Base-by-base conservation (phyloP, 257 asterid species). In the Leonotis leonurus region DNA sequence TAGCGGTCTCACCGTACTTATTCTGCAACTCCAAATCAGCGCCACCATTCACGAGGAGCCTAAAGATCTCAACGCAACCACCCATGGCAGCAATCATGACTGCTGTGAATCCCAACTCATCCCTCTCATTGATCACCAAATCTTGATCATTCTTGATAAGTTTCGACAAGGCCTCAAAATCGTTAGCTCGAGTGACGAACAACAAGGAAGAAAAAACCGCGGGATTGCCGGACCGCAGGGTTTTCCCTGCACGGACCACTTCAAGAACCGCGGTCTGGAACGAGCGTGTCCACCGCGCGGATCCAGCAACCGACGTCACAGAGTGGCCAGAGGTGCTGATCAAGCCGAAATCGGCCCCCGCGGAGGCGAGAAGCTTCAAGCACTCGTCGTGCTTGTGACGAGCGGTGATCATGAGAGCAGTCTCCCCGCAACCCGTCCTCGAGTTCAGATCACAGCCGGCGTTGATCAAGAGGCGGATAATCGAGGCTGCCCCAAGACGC, bases 311-410 rank as follows among this genome's bases (percentile, higher is more conserved):
- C 0, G 81, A 68, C 60, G 10, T 43, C 0, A 69, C 89, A 39
- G 75, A 71, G 59, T 71, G 81, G 52, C 73, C 74, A n/a, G 77
- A 65, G 2, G 10, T 10, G 45, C 53, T 71, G 7, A 20, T 48
- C 64, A 77, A 64, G 20, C 95, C 95, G 59, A 83, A 83, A 75
- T 86, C 87, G 6, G 83, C 79, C 13, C 95, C 91, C 5, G 85
- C 75, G 7, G 81, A 78, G 12, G 80, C 78, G 20, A 86, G 76
- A 73, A 83, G 71, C 45, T 68, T 79, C 10, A 86, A 68, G 9
- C 91, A 83, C 64, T 81, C 91, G 65, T 62, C 73, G 0, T 75
- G 78, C 73, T 75, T 81, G 43, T 75, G 52, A 50, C 83, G 67
- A 0, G 76, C 75, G 54, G 81, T 77, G 17, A 83, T 79, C 89